Evolutionary conservation across 139 green algal genomes (phyloP).

Genomic region (Pleodorina starrii): DNA sequence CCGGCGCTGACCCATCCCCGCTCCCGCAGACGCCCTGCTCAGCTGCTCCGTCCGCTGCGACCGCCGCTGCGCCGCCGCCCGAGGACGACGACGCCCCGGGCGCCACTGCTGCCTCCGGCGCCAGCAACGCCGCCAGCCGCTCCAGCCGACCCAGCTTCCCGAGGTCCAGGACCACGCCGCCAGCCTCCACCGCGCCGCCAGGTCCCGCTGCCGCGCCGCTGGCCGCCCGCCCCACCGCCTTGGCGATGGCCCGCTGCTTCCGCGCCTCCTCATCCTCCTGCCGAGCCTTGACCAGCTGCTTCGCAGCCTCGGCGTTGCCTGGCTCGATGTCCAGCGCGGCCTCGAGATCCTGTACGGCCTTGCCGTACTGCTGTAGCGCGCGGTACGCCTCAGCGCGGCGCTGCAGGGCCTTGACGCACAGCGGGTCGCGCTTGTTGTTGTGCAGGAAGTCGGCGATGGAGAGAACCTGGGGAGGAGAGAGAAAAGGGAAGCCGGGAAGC

Average conservation of each 20-base stretch:
- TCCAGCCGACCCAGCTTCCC: constrained; percentile 60
- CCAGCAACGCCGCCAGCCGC: constrained; percentile 51
- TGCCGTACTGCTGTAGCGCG: constrained; percentile 59
- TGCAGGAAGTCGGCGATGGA: constrained; percentile 76
- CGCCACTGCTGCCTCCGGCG: neutral
- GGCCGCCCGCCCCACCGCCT: neutral
- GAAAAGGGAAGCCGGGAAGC: too few species aligned
- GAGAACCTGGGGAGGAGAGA: constrained; percentile 74
- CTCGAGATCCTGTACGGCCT: constrained; percentile 63
- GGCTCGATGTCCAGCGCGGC: constrained; percentile 53
- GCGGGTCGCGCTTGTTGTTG: constrained; percentile 65
- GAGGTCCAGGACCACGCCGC: constrained; percentile 23
- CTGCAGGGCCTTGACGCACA: constrained; percentile 80
- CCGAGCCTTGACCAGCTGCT: constrained; percentile 41
- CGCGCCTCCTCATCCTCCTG: constrained; percentile 44
- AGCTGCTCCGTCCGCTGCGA: too few species aligned
- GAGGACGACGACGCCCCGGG: neutral
- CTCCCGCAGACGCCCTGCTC: too few species aligned
- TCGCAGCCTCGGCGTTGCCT: constrained; percentile 41
- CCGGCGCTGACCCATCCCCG: too few species aligned
- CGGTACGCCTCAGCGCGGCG: constrained; percentile 71
- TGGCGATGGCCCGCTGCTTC: constrained; percentile 39
- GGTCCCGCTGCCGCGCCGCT: neutral
- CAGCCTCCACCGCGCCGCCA: neutral
- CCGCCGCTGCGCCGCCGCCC: too few species aligned